phyloP scores from a whole-genome alignment of 1,284 basidiomycete genomes.

The Paramarasmius palmivorus region DNA sequence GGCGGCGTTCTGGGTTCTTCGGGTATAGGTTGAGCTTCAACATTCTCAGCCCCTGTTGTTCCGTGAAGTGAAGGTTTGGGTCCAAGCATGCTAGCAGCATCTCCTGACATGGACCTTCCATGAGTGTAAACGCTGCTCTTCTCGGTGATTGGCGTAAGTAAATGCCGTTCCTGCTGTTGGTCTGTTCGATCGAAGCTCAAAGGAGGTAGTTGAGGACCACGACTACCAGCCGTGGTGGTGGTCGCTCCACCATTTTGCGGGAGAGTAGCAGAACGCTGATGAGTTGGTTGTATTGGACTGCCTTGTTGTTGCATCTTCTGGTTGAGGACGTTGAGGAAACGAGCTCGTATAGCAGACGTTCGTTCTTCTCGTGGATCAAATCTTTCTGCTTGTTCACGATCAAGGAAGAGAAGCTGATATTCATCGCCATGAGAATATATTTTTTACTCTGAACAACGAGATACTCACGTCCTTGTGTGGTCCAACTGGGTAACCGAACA shows the following conservation, averaged over 20 bases:
- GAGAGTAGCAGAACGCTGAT: conserved; percentile 3
- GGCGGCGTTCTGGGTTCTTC: conserved; percentile 9
- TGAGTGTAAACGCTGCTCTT: conserved; percentile 28
- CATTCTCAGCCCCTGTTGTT: not conserved
- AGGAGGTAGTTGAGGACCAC: conserved; percentile 47
- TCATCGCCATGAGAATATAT: conserved; percentile 7
- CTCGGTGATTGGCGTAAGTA: conserved; percentile 50
- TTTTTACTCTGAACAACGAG: conserved; percentile 6
- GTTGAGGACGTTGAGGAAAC: conserved; percentile 63
- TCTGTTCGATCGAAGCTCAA: conserved; percentile 38
- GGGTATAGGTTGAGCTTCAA: not conserved
- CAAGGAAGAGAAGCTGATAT: conserved; percentile 82
- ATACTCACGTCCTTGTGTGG: conserved; percentile 66
- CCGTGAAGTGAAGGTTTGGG: conserved; percentile 14
- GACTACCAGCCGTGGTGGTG: not conserved
- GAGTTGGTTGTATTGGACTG: conserved; percentile 16
- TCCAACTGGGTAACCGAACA: conserved; percentile 84
- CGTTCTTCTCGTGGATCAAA: conserved; percentile 80
- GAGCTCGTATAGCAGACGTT: conserved; percentile 67
- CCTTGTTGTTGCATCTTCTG: conserved; percentile 59
- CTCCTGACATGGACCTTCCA: conserved; percentile 22
- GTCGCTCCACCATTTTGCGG: not conserved
- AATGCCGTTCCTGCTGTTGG: conserved; percentile 21
- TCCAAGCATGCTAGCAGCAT: conserved; percentile 21
- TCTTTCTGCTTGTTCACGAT: conserved; percentile 79